These are phyloP conservation scores for Fragilaria crotonensis DNA, from an alignment of 108 stramenopile species.

Conservation along the genomic window DNA sequence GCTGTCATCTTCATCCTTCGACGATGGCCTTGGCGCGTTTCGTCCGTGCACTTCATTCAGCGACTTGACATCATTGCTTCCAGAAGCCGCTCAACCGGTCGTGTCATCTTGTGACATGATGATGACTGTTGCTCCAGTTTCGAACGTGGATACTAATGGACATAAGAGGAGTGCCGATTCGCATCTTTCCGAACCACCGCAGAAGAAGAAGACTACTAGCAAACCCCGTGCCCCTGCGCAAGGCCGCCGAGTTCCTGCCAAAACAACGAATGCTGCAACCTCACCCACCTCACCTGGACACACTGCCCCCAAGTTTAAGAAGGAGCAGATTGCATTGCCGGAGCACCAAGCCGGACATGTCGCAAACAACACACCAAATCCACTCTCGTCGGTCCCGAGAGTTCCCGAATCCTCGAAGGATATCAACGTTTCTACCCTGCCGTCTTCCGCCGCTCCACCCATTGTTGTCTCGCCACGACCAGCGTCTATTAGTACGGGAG, in stretches of 20 bases:
- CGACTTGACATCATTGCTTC: conserved; percentile 31
- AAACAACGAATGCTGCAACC: no score
- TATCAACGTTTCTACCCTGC: not conserved
- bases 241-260: no score
- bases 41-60: conserved; percentile 58
- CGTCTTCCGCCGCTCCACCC: not conserved
- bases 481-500: not conserved
- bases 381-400: no score
- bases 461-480: not conserved
- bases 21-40: conserved; percentile 54
- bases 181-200: no score
- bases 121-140: conserved; percentile 1
- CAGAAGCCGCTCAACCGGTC: not conserved
- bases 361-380: conserved; percentile 16
- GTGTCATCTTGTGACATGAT: conserved; percentile 1
- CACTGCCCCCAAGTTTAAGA: no score
- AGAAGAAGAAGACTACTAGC: no score
- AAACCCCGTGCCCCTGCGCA: no score
- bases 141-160: not conserved
- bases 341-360: not conserved
- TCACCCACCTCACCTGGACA: no score
- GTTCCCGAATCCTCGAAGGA: no score
- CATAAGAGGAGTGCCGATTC: not conserved
- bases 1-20: no score
- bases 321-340: not conserved